These are phyloP conservation scores for Protomyces inundatus DNA, from an alignment of 1,139 yeast genomes.

Conservation along the genomic window DNA sequence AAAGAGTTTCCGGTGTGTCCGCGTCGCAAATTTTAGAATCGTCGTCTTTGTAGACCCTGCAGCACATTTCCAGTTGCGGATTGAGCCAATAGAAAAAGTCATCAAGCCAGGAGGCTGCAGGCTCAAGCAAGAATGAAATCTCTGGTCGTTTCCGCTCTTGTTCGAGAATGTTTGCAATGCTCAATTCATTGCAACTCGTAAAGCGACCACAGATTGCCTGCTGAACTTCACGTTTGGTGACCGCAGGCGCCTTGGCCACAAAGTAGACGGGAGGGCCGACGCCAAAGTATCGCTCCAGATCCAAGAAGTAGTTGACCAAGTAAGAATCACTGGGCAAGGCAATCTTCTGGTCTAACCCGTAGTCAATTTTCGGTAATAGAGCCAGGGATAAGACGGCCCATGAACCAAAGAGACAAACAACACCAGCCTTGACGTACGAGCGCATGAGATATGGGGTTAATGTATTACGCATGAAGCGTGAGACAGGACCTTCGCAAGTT, in stretches of 20 bases:
- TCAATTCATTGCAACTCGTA: constrained; percentile 71
- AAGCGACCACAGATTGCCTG: constrained; percentile 80
- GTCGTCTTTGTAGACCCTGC: constrained; percentile 49
- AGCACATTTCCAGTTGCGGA: constrained; percentile 81
- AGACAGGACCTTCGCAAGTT: constrained; percentile 32
- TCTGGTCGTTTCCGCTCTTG: constrained; percentile 71
- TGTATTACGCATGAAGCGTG: constrained; percentile 38
- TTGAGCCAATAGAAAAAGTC: constrained; percentile 83
- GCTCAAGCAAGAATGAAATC: constrained; percentile 65
- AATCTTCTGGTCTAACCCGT: constrained; percentile 83
- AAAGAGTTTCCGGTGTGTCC: constrained; percentile 61
- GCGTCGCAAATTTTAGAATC: constrained; percentile 57
- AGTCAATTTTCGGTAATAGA: constrained; percentile 59
- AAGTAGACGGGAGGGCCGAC: constrained; percentile 92
- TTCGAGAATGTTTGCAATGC: constrained; percentile 76
- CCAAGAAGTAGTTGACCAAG: constrained; percentile 70
- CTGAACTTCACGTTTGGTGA: constrained; percentile 58
- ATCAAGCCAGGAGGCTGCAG: constrained; percentile 88
- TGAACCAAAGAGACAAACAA: constrained; percentile 52
- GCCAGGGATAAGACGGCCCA: constrained; percentile 67
- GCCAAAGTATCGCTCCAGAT: constrained; percentile 64
- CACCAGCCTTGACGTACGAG: constrained; percentile 46
- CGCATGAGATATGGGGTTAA: constrained; percentile 59
- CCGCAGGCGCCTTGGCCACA: constrained; percentile 61
- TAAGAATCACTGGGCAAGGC: constrained; percentile 84